These are phyloP conservation scores for Vaccinium corymbosum DNA, from an alignment of 148 eudicot species.

Conservation along the genomic window DNA sequence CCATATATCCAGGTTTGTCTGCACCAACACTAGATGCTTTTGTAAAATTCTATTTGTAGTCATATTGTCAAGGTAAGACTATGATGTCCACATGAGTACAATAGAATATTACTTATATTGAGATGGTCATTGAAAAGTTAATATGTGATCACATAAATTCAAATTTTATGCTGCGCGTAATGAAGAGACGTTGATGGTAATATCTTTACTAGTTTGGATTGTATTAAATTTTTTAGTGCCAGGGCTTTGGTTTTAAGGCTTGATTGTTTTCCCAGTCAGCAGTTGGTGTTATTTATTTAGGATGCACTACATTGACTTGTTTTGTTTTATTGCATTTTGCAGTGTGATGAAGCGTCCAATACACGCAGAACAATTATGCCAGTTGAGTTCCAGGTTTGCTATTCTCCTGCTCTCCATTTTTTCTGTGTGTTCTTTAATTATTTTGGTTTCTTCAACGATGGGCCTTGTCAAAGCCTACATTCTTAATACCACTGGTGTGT, in stretches of 20 bases:
- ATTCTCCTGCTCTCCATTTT: not conserved
- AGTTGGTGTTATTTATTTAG: not conserved
- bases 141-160: not conserved
- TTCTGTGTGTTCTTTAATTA: not conserved
- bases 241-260: not conserved
- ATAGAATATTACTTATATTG: not conserved
- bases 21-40: not conserved
- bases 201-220: not conserved
- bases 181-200: not conserved
- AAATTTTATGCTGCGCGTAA: not conserved
- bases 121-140: not conserved
- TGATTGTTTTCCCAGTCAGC: not conserved
- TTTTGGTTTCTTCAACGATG: not conserved
- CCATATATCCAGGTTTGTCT: conserved; percentile 71
- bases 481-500: not conserved
- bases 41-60: not conserved
- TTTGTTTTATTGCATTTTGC: conserved; percentile 23
- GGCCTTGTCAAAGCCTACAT: not conserved
- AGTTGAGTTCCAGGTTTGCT: conserved; percentile 53
- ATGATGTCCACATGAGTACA: not conserved
- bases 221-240: not conserved
- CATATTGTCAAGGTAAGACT: not conserved
- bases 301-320: not conserved
- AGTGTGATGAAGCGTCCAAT: conserved; percentile 61
- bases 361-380: conserved; percentile 46